Conservation (phyloP, 192 early-diverging fungal genomes). For the Gryganskiella cystojenkinii region DNA sequence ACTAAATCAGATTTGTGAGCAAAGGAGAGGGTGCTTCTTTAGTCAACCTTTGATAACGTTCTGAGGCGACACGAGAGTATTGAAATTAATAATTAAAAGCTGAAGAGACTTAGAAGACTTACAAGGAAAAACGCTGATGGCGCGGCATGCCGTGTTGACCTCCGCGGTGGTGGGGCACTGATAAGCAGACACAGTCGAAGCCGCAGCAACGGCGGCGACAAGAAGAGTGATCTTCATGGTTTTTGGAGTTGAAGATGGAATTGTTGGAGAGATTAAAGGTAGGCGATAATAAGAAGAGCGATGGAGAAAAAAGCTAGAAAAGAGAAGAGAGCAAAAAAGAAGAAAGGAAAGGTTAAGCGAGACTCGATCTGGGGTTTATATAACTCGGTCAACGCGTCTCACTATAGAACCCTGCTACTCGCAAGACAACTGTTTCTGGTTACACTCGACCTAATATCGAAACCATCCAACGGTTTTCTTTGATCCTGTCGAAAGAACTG, state of each 20-base stretch:
- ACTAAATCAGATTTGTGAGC: background rate
- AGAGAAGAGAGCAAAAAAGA: background rate
- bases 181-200: conserved; percentile 20
- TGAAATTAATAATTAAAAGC: background rate
- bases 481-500: too few relatives aligned
- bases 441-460: too few relatives aligned
- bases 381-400: too few relatives aligned
- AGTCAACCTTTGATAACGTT: background rate
- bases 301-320: background rate
- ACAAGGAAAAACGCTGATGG: conserved; percentile 23
- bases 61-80: background rate
- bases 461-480: too few relatives aligned
- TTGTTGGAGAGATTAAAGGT: background rate
- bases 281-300: background rate
- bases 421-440: too few relatives aligned
- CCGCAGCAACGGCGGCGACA: conserved; percentile 18
- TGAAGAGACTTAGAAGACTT: background rate
- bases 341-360: background rate
- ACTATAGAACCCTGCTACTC: too few relatives aligned
- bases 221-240: conserved; percentile 18
- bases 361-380: background rate
- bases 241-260: background rate
- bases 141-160: conserved; percentile 6
- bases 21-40: background rate
- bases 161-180: conserved; percentile 6